Evolutionary conservation across 2,329 filamentous ascomycete species (phyloP), one percentile per base, ranked within the genome.

Genomic region (Ascochyta lentis): DNA sequence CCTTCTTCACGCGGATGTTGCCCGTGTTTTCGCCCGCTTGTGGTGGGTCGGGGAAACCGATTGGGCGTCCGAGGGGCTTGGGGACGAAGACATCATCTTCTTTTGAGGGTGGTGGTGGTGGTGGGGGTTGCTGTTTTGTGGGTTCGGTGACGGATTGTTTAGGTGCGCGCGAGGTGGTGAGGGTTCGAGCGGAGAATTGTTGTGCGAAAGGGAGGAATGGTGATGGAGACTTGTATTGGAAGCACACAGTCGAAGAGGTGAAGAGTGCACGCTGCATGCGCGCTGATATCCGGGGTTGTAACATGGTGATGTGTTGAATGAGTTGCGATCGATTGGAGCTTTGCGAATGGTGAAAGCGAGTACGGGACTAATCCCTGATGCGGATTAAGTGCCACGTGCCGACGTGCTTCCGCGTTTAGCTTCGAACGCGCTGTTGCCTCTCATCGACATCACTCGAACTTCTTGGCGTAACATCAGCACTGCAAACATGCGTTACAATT

Each of bases 21-120:
- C 92, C 92, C 1, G 87, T 89, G 77, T 98, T 97, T 74, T 98
- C 88, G 56, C 92, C 92, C 12, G 85, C 78, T 54, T 82, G 78
- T 0, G 95, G 95, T 2, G 92, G 89, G 34, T 85, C 78, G 10
- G 83, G 81, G 76, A 96, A 86, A 59, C 95, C 95, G 64, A 99
- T 94, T 13, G 95, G 94, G 34, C 91, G 86, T 35, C 80, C 79
- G 49, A 88, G 80, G 1, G 79, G 79, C 44, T 81, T 79, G 7
- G 83, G 84, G 6, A 78, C 76, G 69, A 84, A 83, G 22, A 69
- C 57, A 40, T 73, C 71, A 38, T 71, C 63, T 39, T 69, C 66
- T 60, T 65, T 61, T 1, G 55, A 56, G 4, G 40, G 43, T 4
- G 48, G 23, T 56, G 48, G 23, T 56, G 48, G 23, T 56, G 60